These are phyloP conservation scores for Juncus inflexus DNA, from an alignment of 176 grass and related monocot genomes.

Conservation along the genomic window DNA sequence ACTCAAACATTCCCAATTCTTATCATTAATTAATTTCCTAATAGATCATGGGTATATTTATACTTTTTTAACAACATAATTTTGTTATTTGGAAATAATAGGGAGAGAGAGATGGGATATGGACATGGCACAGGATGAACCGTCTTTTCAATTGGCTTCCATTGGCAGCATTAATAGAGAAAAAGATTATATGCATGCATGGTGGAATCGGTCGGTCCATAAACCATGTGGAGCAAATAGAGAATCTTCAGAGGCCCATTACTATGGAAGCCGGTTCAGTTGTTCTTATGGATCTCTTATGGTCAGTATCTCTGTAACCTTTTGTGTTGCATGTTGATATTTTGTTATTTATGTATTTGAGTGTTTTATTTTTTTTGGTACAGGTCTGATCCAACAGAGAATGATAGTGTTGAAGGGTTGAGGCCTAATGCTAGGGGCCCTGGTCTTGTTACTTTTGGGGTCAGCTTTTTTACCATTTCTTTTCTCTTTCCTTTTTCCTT, in stretches of 20 bases:
- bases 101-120: slow-evolving; percentile 98
- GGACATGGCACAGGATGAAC: slow-evolving; percentile 98
- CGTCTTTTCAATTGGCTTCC: slow-evolving; percentile 98
- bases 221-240: slow-evolving; percentile 97
- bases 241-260: slow-evolving; percentile 95
- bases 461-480: slow-evolving; percentile 38
- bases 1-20: background rate
- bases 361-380: slow-evolving; percentile 29
- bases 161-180: slow-evolving; percentile 93
- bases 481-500: background rate
- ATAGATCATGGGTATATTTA: background rate
- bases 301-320: slow-evolving; percentile 35
- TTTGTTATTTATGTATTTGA: slow-evolving; percentile 13
- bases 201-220: slow-evolving; percentile 98
- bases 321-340: slow-evolving; percentile 20
- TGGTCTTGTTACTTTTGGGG: slow-evolving; percentile 99
- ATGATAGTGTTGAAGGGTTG: slow-evolving; percentile 94
- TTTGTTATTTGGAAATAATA: slow-evolving; percentile 33
- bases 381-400: slow-evolving; percentile 99
- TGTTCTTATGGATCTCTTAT: slow-evolving; percentile 98
- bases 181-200: slow-evolving; percentile 99
- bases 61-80: background rate
- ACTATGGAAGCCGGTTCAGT: slow-evolving; percentile 97
- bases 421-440: slow-evolving; percentile 93
- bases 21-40: background rate